Conservation (phyloP, 306 rosid genomes). For the Cucumis sativus region Cucumber_9930_V3 NC_026659.2:25903501-25904000, state of each 20-base stretch:
- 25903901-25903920: conserved; percentile 1
- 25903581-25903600: conserved; percentile 97
- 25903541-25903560: conserved; percentile 52
- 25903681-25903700: neutral
- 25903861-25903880: conserved; percentile 76
- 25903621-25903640: conserved; percentile 99
- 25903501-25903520: neutral
- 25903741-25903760: neutral
- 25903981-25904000: conserved; percentile 5
- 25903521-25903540: conserved; percentile 7
- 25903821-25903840: conserved; percentile 81
- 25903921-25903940: neutral
- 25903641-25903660: conserved; percentile 82
- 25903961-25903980: neutral
- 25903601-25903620: conserved; percentile 89
- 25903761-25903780: too few relatives aligned
- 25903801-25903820: conserved; percentile 35
- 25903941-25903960: neutral
- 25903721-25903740: neutral
- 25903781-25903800: neutral
- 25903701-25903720: neutral
- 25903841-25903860: conserved; percentile 80
- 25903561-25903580: conserved; percentile 85
- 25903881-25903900: conserved; percentile 85
- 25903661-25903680: neutral